Evolutionary conservation across 805 yeast species (phyloP).

Genomic region (Candida lessepsii): DNA sequence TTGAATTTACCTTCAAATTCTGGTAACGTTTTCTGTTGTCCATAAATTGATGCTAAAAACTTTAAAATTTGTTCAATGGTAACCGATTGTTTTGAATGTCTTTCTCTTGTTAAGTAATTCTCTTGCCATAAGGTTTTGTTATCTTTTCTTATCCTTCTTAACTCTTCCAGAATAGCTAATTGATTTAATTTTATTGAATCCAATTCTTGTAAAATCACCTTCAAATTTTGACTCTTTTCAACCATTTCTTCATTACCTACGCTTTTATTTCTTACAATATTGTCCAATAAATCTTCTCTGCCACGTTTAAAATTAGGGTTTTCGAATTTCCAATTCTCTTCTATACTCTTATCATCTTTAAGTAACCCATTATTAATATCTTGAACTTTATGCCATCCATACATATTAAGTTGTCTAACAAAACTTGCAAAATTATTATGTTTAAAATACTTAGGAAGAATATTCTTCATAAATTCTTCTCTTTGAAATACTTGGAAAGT

Average conservation of each 20-base stretch:
- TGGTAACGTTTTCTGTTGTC: slow-evolving; percentile 41
- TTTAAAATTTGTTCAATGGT: slow-evolving; percentile 84
- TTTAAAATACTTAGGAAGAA: slow-evolving; percentile 89
- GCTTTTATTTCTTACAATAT: slow-evolving; percentile 74
- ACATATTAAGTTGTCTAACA: slow-evolving; percentile 95
- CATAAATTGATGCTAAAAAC: slow-evolving; percentile 81
- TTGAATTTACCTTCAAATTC: slow-evolving; percentile 18
- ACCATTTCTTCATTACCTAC: slow-evolving; percentile 19
- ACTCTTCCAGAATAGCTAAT: slow-evolving; percentile 76
- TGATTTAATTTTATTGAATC: slow-evolving; percentile 79
- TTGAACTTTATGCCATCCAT: slow-evolving; percentile 98
- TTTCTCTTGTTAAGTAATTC: slow-evolving; percentile 75
- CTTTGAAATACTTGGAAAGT: slow-evolving; percentile 82
- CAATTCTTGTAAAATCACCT: slow-evolving; percentile 62
- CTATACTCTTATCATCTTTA: slow-evolving; percentile 45
- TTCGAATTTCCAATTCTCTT: slow-evolving; percentile 87
- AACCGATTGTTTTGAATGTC: slow-evolving; percentile 81
- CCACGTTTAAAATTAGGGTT: slow-evolving; percentile 76
- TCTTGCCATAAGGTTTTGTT: slow-evolving; percentile 93
- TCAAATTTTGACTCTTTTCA: slow-evolving; percentile 42
- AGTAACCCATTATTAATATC: slow-evolving; percentile 79
- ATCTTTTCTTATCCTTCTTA: slow-evolving; percentile 78
- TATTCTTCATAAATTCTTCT: slow-evolving; percentile 77
- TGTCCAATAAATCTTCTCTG: slow-evolving; percentile 80
- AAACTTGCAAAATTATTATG: slow-evolving; percentile 94